Base-by-base conservation (phyloP, 768 basidiomycete species). In the Kwoniella heveanensis region DNA sequence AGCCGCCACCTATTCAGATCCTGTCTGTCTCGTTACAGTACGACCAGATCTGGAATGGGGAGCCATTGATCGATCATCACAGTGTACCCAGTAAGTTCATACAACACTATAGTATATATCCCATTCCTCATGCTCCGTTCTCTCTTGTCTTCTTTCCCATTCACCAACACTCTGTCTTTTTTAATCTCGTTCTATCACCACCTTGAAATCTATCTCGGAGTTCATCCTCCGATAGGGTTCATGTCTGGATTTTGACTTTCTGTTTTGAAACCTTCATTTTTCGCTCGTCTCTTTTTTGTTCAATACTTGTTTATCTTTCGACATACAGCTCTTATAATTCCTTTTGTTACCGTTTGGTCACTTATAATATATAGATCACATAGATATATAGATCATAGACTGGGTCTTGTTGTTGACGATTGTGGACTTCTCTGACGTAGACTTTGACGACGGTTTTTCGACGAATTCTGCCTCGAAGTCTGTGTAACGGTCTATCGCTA, bases 1-100 rank as follows among this genome's bases (percentile, higher is more conserved):
- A 44, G 39, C 39, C 29, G 56, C 56, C 56, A 47, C 56, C 56
- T 57, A 60, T 60, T 60, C 49, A 60, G 50, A 60, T 49, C 27
- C 21, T 46, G 46, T 36, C 58, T 24, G 37, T 49, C 22, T n/a
- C n/a, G n/a, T n/a, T n/a, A 19, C 19, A 22, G n/a, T 8, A 8
- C 22, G 19, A 19, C 7, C 46, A 8, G 25, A 29, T 26, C 52
- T 30, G n/a, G 15, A 27, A 44, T 8, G 39, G 39, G 39, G 22
- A 54, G 26, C 26, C 13, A 54, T 12, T 7, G 29, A 36, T 36
- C 26, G 32, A 54, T 22, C 22, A 53, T 25, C 12, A 25, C 37
- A 39, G 54, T n/a, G n/a, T n/a, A n/a, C n/a, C n/a, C n/a, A n/a
- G n/a, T n/a, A n/a, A n/a, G n/a, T n/a, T n/a, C n/a, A n/a, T n/a